Evolutionary conservation across 2,329 filamentous ascomycete species (phyloP), one percentile per base, ranked within the genome.

Genomic region (Exophiala sp.): DNA sequence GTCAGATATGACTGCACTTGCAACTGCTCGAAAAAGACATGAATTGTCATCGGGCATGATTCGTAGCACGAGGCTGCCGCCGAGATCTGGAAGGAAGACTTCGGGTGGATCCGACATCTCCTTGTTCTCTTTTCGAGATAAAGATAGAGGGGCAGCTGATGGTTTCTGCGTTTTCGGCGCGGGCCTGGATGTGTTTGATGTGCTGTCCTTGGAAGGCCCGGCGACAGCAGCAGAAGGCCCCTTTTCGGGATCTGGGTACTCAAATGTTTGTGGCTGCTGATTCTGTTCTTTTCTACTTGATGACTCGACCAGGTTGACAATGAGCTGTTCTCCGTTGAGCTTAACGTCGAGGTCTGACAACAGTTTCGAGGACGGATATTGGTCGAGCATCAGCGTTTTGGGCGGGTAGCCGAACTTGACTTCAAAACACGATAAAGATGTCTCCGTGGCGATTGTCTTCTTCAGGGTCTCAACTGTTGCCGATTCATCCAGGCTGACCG

Each of bases 1-100:
- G 1, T 77, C 76, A 32, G 82, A 80, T 45, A 89, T 82, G n/a
- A 95, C 79, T 2, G 88, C 88, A 50, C 86, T 87, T 12, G 89
- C 88, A 43, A 97, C 85, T 0, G 92, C 91, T 24, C 91, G 88
- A 71, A 96, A 97, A 65, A 97, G 84, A 72, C 92, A 97, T 54
- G 86, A 90, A 71, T 96, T 96, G 71, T 97, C 92, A 66, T 96
- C 92, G 3, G 91, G 90, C 92, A 97, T 96, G 47, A 97, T 89
- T 11, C 92, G 86, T 14, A 96, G 80, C 7, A 95, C 87, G 14
- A 82, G 70, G 1, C 77, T 80, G 43, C 81, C 82, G 32, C 73
- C 73, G 45, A 81, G 78, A 24, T 78, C 73, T 5, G 81, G 77
- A 0, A 85, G 75, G 0, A 78, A 72, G 1, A 87, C 70, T 63